Base-by-base conservation (phyloP, 768 basidiomycete genomes). In the Hericium alpestre region DNA sequence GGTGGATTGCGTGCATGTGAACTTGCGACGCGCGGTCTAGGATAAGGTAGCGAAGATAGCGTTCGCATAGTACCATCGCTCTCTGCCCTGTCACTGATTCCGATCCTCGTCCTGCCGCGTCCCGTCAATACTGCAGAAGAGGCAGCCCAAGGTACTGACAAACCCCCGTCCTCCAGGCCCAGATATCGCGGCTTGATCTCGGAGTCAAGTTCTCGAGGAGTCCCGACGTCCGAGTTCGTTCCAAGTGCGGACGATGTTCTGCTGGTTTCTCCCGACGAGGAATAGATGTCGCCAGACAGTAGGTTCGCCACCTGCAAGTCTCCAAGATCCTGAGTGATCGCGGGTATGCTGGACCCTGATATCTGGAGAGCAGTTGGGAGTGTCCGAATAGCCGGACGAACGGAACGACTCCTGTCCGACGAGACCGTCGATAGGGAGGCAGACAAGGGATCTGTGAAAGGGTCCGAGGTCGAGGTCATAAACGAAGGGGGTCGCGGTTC, bases 301-400 rank as follows among this genome's bases (percentile, higher is more conserved):
- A 74, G 67, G 62, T 82, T 82, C 25, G 77, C 69, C 50, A 82
- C 74, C 49, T 72, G 74, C 16, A 81, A 70, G 12, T 66, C 70
- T 4, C 79, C 79, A 0, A 81, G 55, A 55, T 67, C 66, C 22
- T 66, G 70, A 20, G 66, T 65, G 38, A 70, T 58, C 55, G 67
- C 68, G 1, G 68, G 65, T 2, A 71, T 67, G 53, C 64, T 67
- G 56, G 61, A 56, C 55, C 63, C 61, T 11, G 65, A 58, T 48
- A 47, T 57, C 40, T 63, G 62, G 8, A 67, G 49, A 22, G 54
- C 61, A 13, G 64, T 51, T 2, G 65, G 65, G 16, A 65, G 59
- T 11, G 56, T 51, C 58, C 65, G 59, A 56, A 70, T 23, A 55
- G 65, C 49, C 47, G 60, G 48, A 49, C 56, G 55, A 52, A n/a